Evolutionary conservation across 768 basidiomycete species (phyloP).

Genomic region (Tulasnella sp.): DNA sequence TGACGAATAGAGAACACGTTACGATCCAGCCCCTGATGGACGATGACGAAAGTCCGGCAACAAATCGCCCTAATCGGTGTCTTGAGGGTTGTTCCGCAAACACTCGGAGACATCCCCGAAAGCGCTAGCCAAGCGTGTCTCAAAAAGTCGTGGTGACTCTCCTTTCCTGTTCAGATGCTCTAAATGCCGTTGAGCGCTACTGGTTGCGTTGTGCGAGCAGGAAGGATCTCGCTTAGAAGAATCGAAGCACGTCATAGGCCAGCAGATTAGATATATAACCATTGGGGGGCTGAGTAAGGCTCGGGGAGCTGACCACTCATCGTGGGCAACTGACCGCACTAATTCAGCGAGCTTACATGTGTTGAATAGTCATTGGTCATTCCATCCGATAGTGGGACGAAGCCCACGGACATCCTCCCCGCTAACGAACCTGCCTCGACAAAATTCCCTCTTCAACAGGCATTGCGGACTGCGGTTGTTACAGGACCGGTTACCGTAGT

Average conservation of each 20-base stretch:
- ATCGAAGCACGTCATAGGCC: background rate
- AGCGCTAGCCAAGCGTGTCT: background rate
- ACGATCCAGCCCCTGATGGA: background rate
- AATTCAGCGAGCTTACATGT: background rate
- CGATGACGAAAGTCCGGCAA: background rate
- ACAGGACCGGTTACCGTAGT: background rate
- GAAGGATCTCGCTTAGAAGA: background rate
- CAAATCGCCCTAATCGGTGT: background rate
- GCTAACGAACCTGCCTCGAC: background rate
- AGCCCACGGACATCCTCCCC: background rate
- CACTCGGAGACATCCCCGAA: background rate
- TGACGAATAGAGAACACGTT: background rate
- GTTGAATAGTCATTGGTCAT: slow-evolving; percentile 6
- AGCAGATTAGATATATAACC: background rate
- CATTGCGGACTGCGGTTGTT: background rate
- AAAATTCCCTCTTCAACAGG: background rate
- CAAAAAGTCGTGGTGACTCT: background rate
- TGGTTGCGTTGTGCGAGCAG: background rate
- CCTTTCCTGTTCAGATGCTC: background rate
- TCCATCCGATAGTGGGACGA: background rate
- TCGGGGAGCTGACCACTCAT: slow-evolving; percentile 6
- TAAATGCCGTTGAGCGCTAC: background rate
- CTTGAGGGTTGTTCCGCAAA: background rate
- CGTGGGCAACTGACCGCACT: slow-evolving; percentile 4
- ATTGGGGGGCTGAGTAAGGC: background rate